These are phyloP conservation scores for Pinus albicaulis DNA, from an alignment of 75 land plant genomes.

Conservation along the genomic window DNA sequence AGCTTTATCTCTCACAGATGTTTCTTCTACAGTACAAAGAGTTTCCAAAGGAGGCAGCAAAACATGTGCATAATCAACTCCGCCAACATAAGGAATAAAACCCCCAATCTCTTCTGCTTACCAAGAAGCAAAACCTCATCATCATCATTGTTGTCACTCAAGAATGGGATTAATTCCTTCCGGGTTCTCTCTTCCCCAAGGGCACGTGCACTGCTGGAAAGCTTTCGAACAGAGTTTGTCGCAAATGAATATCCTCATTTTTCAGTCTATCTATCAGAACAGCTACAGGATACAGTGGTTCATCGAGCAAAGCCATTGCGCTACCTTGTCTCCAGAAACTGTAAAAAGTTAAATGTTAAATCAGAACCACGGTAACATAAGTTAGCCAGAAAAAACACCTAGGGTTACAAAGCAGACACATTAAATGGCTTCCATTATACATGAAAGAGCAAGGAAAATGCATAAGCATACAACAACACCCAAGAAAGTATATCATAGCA, in stretches of 20 bases:
- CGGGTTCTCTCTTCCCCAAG: constrained; percentile 59
- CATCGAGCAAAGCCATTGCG: constrained; percentile 7
- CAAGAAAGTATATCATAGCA: neutral
- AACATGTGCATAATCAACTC: constrained; percentile 53
- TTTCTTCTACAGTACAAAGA: constrained; percentile 58
- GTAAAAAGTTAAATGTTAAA: neutral
- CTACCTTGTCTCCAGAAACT: neutral
- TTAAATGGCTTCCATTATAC: neutral
- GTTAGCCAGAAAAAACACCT: neutral
- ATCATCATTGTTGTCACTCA: constrained; percentile 60
- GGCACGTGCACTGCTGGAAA: constrained; percentile 59
- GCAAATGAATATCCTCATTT: constrained; percentile 60
- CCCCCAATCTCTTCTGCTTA: constrained; percentile 61
- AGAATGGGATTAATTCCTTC: constrained; percentile 57
- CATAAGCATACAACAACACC: neutral
- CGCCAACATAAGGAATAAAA: constrained; percentile 57
- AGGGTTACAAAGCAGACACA: neutral
- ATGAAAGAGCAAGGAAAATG: neutral
- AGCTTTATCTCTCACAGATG: constrained; percentile 53
- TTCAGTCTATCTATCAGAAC: constrained; percentile 56
- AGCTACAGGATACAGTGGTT: constrained; percentile 58
- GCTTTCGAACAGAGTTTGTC: constrained; percentile 53
- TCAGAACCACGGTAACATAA: neutral
- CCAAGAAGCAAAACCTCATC: constrained; percentile 56
- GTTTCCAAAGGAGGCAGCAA: constrained; percentile 54